These are phyloP conservation scores for Elongisporangium senticosum DNA, from an alignment of 352 stramenopile species.

Conservation along the genomic window DNA sequence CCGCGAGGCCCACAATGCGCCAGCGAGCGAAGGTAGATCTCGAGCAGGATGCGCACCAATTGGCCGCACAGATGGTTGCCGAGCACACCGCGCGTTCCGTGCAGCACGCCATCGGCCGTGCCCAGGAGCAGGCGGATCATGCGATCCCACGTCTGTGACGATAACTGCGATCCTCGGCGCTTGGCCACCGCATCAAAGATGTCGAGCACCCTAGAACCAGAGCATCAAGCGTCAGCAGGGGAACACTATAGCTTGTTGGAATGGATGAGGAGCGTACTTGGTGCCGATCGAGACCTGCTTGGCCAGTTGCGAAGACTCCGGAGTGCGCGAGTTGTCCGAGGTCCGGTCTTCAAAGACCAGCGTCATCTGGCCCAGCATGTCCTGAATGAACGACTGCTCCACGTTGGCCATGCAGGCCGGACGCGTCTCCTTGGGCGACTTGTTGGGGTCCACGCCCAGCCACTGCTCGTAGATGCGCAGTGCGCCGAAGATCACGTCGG, in stretches of 20 bases:
- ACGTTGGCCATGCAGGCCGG: slow-evolving; percentile 76
- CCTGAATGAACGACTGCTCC: slow-evolving; percentile 83
- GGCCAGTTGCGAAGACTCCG: slow-evolving; percentile 28
- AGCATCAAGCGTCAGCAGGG: background rate
- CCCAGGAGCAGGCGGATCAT: slow-evolving; percentile 78
- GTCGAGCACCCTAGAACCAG: slow-evolving; percentile 51
- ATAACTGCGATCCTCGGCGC: slow-evolving; percentile 48
- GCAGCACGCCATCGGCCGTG: slow-evolving; percentile 66
- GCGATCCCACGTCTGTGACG: slow-evolving; percentile 77
- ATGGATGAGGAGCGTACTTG: slow-evolving; percentile 31
- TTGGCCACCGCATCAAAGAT: slow-evolving; percentile 75
- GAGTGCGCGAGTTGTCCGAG: slow-evolving; percentile 16
- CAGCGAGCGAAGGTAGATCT: slow-evolving; percentile 74
- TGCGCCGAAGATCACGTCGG: slow-evolving; percentile 73
- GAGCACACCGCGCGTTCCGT: slow-evolving; percentile 66
- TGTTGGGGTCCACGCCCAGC: slow-evolving; percentile 52
- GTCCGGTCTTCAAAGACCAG: slow-evolving; percentile 79
- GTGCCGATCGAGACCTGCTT: slow-evolving; percentile 74
- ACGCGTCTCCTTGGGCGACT: slow-evolving; percentile 39
- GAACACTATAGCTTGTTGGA: background rate
- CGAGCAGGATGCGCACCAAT: slow-evolving; percentile 71
- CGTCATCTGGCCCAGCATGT: slow-evolving; percentile 85
- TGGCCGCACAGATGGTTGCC: slow-evolving; percentile 72
- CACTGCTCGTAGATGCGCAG: slow-evolving; percentile 78
- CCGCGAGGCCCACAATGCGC: slow-evolving; percentile 57